These are phyloP conservation scores for Apocynum venetum DNA, from an alignment of 257 asterid species.

Conservation along the genomic window DNA sequence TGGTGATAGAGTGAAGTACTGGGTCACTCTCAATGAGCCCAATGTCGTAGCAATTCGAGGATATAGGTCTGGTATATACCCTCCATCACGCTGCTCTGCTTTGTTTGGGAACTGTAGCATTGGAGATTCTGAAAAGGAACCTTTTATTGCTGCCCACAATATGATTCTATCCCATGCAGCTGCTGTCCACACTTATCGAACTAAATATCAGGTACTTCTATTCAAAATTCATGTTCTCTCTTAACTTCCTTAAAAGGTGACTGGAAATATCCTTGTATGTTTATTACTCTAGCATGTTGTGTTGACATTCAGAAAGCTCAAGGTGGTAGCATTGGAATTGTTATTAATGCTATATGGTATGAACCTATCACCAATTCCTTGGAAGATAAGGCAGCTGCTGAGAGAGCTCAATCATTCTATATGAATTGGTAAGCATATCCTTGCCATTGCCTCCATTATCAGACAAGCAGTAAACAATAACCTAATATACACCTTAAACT, in stretches of 20 bases:
- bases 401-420: conserved; percentile 58
- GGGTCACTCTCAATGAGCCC: conserved; percentile 72
- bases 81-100: conserved; percentile 52
- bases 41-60: conserved; percentile 46
- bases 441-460: not conserved
- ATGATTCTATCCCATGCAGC: conserved; percentile 56
- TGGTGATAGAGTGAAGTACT: conserved; percentile 58
- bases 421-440: conserved; percentile 40
- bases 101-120: conserved; percentile 44
- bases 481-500: no score
- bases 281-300: not conserved
- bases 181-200: conserved; percentile 39
- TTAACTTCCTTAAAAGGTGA: no score
- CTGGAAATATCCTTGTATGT: not conserved
- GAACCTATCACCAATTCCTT: conserved; percentile 48
- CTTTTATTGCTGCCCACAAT: conserved; percentile 63
- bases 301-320: conserved; percentile 34
- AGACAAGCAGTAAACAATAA: not conserved
- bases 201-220: conserved; percentile 44
- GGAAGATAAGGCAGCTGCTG: conserved; percentile 49
- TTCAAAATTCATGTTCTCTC: not conserved
- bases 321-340: conserved; percentile 53
- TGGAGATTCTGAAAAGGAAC: conserved; percentile 55
- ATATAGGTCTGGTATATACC: conserved; percentile 45
- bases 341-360: conserved; percentile 46